Evolutionary conservation across 208 protist genomes (phyloP).

Genomic region (Trichomonas vaginalis): DNA sequence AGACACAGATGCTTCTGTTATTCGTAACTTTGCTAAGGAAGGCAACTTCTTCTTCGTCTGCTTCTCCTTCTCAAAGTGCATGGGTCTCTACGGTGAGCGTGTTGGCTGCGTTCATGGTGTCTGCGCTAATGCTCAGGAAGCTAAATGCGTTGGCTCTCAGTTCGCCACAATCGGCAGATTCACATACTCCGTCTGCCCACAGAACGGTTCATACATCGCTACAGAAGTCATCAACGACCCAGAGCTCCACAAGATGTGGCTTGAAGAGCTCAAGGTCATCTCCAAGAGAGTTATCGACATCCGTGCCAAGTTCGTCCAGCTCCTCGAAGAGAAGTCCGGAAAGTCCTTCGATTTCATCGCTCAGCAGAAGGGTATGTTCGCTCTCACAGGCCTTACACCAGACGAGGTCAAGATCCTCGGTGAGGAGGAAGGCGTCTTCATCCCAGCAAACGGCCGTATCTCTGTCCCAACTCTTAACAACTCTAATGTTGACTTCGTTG

Average conservation of each 20-base stretch:
- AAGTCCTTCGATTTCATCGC: background rate
- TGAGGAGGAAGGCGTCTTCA: background rate
- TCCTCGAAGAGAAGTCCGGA: background rate
- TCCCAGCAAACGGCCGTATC: background rate
- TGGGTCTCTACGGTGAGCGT: constrained; percentile 27
- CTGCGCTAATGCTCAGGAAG: background rate
- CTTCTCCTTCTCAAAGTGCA: background rate
- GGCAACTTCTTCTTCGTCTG: background rate
- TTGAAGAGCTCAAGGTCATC: background rate
- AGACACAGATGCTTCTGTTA: background rate
- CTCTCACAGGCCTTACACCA: background rate
- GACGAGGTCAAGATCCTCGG: background rate
- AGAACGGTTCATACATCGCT: background rate
- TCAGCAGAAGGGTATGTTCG: background rate
- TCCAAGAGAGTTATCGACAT: background rate
- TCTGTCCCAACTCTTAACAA: background rate
- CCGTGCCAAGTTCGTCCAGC: background rate
- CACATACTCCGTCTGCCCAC: background rate
- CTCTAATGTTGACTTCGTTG: background rate
- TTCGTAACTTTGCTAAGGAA: background rate
- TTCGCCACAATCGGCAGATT: background rate
- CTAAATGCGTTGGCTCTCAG: background rate
- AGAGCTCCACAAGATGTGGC: background rate
- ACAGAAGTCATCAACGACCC: background rate
- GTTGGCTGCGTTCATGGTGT: background rate